Base-by-base conservation (phyloP, 441 rosid species). In the Syzygium malaccense region DNA sequence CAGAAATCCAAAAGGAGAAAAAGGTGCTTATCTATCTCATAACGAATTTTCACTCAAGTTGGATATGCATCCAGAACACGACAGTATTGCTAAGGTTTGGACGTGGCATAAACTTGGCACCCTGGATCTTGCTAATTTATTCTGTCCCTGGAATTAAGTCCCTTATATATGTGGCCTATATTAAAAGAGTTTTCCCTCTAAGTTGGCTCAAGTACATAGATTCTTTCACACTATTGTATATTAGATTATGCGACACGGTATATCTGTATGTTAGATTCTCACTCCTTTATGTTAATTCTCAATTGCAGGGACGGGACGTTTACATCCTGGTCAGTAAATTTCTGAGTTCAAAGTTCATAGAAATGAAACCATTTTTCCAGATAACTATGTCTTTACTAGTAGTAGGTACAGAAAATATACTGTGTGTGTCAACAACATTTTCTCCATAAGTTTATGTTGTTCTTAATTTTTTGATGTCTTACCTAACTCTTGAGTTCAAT, bases 1-100 rank as follows among this genome's bases (percentile, higher is more conserved):
- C 98, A 68, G 99, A 98, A 91, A 98, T 98, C 86, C 99, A 95
- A 86, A 96, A 91, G 94, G 97, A 98, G 96, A 98, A 95, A 91
- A 98, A 97, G 99, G 99, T 96, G 37, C 45, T 75, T 60, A 51
- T 51, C 49, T 86, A 86, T 55, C 60, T 75, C 85, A 49, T 84
- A 28, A 55, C 8, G 4, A 30, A 84, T 32, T 78, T 41, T 9
- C 80, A 32, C 37, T 87, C 57, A 53, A 85, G n/a, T 54, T 33
- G 41, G 64, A 11, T 55, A 23, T 19, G 49, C 45, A 85, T 55
- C 87, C 51, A 75, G n/a, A 75, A 45, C 51, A 23, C 23, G 83
- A 23, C 51, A 41, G 53, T 41, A 75, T 20, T 75, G 53, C 83
- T 75, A 75, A 41, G 83, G 10, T 71, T 71, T 20, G 83, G 83